phyloP scores from a whole-genome alignment of 495 filamentous ascomycete genomes.

The Penicillium salamii region DNA sequence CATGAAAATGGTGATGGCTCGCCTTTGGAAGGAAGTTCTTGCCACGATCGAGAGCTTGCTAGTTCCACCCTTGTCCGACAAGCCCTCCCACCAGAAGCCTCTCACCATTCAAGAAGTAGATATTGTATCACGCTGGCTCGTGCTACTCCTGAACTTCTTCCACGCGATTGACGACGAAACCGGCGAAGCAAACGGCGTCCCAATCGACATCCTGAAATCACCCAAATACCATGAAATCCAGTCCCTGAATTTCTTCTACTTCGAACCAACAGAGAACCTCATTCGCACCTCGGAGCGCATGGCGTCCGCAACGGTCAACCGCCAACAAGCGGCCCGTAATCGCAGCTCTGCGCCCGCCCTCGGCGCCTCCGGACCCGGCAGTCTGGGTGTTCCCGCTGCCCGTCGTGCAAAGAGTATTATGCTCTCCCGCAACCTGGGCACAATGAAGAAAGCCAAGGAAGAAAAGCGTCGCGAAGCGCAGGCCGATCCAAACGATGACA shows the following conservation, averaged over 20 bases:
- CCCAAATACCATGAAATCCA: slow-evolving; percentile 98
- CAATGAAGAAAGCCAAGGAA: slow-evolving; percentile 92
- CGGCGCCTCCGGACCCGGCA: slow-evolving; percentile 53
- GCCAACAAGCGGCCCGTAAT: slow-evolving; percentile 65
- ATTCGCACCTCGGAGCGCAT: slow-evolving; percentile 92
- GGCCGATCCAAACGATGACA: slow-evolving; percentile 95
- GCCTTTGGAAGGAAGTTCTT: slow-evolving; percentile 96
- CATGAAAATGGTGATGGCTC: slow-evolving; percentile 96
- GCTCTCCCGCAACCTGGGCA: slow-evolving; percentile 90
- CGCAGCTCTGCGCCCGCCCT: slow-evolving; percentile 72
- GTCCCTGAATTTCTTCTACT: slow-evolving; percentile 97
- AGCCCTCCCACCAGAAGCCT: slow-evolving; percentile 83
- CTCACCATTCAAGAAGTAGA: slow-evolving; percentile 89
- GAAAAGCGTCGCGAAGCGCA: slow-evolving; percentile 94
- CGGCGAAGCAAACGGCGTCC: slow-evolving; percentile 82
- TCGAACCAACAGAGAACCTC: slow-evolving; percentile 85
- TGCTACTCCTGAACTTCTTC: slow-evolving; percentile 93
- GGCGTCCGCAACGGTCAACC: slow-evolving; percentile 81
- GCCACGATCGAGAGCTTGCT: slow-evolving; percentile 85
- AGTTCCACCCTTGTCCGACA: slow-evolving; percentile 93
- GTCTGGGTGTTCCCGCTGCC: slow-evolving; percentile 67
- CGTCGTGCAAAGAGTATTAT: slow-evolving; percentile 89
- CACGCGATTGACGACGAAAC: slow-evolving; percentile 84
- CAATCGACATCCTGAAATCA: slow-evolving; percentile 85
- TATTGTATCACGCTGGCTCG: slow-evolving; percentile 91